phyloP scores from a whole-genome alignment of 192 early-diverging fungal species.

The Coemansia sp. region DNA sequence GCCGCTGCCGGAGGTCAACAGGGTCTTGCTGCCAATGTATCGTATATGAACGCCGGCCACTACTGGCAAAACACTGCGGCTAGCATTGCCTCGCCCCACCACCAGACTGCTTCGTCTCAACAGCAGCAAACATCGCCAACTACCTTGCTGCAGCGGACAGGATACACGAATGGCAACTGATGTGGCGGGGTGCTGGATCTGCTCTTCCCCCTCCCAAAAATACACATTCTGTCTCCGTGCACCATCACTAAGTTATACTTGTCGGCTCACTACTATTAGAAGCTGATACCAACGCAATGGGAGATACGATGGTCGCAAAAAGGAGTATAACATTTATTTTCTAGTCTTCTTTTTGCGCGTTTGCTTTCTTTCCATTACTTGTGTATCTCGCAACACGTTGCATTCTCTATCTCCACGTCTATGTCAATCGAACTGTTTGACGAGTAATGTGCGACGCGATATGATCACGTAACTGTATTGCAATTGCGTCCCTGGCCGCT shows the following conservation, averaged over 20 bases:
- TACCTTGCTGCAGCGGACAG: constrained; percentile 36
- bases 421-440: neutral
- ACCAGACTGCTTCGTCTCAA: constrained; percentile 26
- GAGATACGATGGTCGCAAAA: neutral
- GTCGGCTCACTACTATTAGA: neutral
- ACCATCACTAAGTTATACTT: neutral
- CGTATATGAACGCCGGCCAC: constrained; percentile 41
- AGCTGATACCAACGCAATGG: neutral
- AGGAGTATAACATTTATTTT: neutral
- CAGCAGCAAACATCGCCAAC: constrained; percentile 19
- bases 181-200: neutral
- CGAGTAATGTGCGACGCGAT: neutral
- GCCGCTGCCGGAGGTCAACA: constrained; percentile 30
- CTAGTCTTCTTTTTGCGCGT: neutral
- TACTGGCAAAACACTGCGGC: constrained; percentile 27
- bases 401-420: neutral
- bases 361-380: constrained; percentile 1
- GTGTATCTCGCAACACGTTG: neutral
- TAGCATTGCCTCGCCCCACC: constrained; percentile 33
- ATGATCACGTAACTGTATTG: neutral
- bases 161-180: constrained; percentile 31
- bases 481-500: too few relatives aligned
- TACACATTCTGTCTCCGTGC: constrained; percentile 6
- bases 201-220: constrained; percentile 1
- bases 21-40: constrained; percentile 12